A percentile compares a stretch with the other conserved stretches of the same genome.
These are phyloP conservation scores for Mimosa bimucronata DNA, from an alignment of 306 rosid genomes.

Conservation along the genomic window DNA sequence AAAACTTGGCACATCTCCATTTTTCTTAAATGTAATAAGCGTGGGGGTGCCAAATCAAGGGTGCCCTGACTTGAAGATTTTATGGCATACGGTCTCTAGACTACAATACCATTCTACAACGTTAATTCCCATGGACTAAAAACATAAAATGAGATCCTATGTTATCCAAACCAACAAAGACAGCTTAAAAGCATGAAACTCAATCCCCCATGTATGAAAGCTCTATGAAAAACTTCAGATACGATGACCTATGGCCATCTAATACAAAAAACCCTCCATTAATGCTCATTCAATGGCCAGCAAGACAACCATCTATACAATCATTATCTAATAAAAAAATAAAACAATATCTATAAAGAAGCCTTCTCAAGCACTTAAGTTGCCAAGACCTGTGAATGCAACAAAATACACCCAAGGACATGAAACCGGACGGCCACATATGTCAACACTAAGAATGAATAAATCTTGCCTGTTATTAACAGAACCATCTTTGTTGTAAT, in stretches of 20 bases:
- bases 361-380: neutral
- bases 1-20: too few relatives aligned
- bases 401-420: neutral
- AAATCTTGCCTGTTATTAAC: slow-evolving; percentile 81
- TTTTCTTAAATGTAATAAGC: too few relatives aligned
- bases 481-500: slow-evolving; percentile 96
- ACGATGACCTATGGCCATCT: neutral
- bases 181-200: neutral
- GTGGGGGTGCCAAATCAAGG: too few relatives aligned
- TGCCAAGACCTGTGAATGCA: neutral
- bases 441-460: slow-evolving; percentile 6
- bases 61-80: too few relatives aligned
- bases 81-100: too few relatives aligned
- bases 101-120: too few relatives aligned
- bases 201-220: neutral
- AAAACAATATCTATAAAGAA: neutral
- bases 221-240: neutral
- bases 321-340: neutral
- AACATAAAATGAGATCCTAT: neutral
- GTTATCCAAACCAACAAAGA: slow-evolving; percentile 1
- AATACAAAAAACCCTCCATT: neutral
- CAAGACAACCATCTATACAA: neutral
- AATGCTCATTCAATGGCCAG: too few relatives aligned
- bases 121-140: too few relatives aligned
- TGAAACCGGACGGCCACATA: slow-evolving; percentile 19